Evolutionary conservation across 345 rosid species (phyloP).

Genomic region (Microthlaspi erraticum): DNA sequence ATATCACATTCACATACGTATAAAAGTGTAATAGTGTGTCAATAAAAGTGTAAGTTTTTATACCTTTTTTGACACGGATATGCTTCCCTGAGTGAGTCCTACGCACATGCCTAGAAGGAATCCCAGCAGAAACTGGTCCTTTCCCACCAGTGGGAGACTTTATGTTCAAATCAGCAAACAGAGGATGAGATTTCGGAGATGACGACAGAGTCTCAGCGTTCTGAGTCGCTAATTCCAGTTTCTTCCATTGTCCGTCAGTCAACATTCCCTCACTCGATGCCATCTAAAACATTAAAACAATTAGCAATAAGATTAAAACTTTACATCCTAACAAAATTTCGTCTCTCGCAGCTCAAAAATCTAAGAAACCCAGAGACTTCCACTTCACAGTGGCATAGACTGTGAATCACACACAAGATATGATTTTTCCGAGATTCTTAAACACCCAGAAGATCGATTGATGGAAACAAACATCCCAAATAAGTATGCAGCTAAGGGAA

Average conservation of each 20-base stretch:
- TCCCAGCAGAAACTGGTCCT: slow-evolving; percentile 63
- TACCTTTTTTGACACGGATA: slow-evolving; percentile 87
- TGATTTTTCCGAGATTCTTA: too few relatives aligned
- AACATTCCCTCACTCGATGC: slow-evolving; percentile 79
- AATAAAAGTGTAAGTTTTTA: neutral
- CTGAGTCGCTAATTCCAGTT: slow-evolving; percentile 69
- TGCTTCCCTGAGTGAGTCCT: slow-evolving; percentile 88
- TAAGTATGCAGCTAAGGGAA: neutral
- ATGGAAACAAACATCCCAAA: neutral
- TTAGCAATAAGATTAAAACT: slow-evolving; percentile 2
- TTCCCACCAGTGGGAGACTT: slow-evolving; percentile 74
- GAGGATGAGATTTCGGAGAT: slow-evolving; percentile 76
- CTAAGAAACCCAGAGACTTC: neutral
- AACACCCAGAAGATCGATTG: neutral
- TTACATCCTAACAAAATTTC: neutral
- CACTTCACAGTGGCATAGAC: neutral
- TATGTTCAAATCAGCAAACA: slow-evolving; percentile 68
- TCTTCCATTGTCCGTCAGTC: slow-evolving; percentile 85
- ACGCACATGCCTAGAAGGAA: slow-evolving; percentile 76
- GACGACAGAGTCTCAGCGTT: slow-evolving; percentile 65
- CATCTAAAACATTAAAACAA: slow-evolving; percentile 53
- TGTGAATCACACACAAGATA: slow-evolving; percentile 1
- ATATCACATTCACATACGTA: neutral
- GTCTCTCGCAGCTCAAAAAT: slow-evolving; percentile 17
- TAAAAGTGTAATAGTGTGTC: too few relatives aligned